Evolutionary conservation across 2,329 filamentous ascomycete genomes (phyloP), one percentile per base, ranked within the genome.

Genomic region (Calonectria naviculata): DNA sequence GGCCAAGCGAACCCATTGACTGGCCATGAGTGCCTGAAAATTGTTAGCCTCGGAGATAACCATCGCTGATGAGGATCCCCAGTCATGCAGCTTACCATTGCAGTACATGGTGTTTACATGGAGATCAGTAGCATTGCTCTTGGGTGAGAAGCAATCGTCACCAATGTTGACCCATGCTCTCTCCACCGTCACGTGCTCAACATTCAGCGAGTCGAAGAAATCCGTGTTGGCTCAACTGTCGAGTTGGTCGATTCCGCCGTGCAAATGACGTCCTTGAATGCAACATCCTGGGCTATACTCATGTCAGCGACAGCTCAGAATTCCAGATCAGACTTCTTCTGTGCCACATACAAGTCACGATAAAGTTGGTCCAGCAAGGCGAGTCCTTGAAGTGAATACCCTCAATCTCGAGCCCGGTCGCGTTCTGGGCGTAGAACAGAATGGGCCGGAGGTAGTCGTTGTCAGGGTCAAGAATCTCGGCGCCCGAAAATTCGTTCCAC

Each of bases 61-160:
- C 5, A 7, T 24, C 10, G 5, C 15, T 1, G 31, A 5, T 3
- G 4, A 26, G 15, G 2, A 19, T 9, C n/a, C n/a, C n/a, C n/a
- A n/a, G n/a, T n/a, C 10, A 24, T 31, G 3, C 17, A 5, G 9
- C 68, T 49, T 67, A 75, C 76, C 76, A 6, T 78, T 78, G 58
- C 76, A 78, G 82, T 89, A 91, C 78, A 91, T 85, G 34, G 90
- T 90, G 71, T 89, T 84, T 6, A 78, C 75, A 9, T 78, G 67
- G 21, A 78, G 36, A 19, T 78, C 71, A 0, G 74, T 72, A 12
- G 73, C 75, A 19, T 77, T 78, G 69, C 74, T 78, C 65, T 78
- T 78, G 17, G 76, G 76, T 4, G 76, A 78, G 70, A 78, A 78
- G 60, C 76, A 78, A 13, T 78, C 76, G 7, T 78, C 76, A 1